These are phyloP conservation scores for Schwanniomyces etchellsii DNA, from an alignment of 1,139 yeast genomes.

Conservation along the genomic window DNA sequence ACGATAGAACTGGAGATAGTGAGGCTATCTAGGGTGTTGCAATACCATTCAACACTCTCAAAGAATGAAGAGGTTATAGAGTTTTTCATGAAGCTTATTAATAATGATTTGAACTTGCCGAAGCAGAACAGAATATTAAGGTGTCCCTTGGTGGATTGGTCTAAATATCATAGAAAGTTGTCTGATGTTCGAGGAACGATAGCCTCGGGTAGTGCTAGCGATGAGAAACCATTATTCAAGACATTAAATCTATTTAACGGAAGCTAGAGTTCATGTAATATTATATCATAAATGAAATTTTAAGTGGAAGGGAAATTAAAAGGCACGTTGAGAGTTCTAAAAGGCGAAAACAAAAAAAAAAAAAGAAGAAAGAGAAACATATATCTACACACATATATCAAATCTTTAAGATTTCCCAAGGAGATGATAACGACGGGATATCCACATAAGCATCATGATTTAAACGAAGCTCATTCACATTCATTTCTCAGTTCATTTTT, in stretches of 20 bases:
- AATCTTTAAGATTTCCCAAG: too few species aligned
- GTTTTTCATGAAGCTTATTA: conserved; percentile 25
- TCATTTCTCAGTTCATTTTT: too few species aligned
- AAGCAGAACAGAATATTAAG: conserved; percentile 28
- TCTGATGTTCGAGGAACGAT: conserved; percentile 9
- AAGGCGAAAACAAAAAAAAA: too few species aligned
- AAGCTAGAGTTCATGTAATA: conserved; percentile 2
- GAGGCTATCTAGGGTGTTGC: conserved; percentile 23
- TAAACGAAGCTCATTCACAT: too few species aligned
- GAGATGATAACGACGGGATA: too few species aligned
- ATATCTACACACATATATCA: too few species aligned
- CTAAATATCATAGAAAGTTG: conserved; percentile 20
- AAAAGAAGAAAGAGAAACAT: too few species aligned
- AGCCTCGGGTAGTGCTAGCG: conserved; percentile 6
- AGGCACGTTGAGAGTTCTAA: too few species aligned
- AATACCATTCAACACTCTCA: conserved; percentile 11
- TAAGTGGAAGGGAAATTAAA: too few species aligned
- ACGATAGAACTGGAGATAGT: conserved; percentile 27
- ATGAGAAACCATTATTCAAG: conserved; percentile 20
- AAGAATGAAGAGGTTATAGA: conserved; percentile 21
- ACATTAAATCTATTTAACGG: conserved; percentile 21
- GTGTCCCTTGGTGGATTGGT: conserved; percentile 36
- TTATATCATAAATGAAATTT: too few species aligned
- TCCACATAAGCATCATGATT: too few species aligned
- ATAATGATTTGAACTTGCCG: conserved; percentile 30